These are phyloP conservation scores for Huiozyma sinensis DNA, from an alignment of 805 yeast species.

Conservation along the genomic window DNA sequence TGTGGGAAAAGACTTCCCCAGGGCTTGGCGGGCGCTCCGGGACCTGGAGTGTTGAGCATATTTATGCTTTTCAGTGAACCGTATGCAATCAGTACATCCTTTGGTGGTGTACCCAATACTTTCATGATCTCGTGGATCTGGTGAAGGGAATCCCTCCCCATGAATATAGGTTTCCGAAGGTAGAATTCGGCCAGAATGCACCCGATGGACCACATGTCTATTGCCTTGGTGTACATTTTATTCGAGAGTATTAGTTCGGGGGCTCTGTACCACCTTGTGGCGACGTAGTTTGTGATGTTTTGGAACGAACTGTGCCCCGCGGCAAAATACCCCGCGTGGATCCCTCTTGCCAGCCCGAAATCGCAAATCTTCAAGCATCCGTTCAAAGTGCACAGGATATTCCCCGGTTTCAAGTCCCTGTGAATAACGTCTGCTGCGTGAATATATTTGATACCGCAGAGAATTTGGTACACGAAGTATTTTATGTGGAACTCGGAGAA, in stretches of 20 bases:
- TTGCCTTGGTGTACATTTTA: slow-evolving; percentile 49
- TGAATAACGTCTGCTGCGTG: slow-evolving; percentile 91
- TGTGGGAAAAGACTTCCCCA: slow-evolving; percentile 56
- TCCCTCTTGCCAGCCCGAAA: slow-evolving; percentile 85
- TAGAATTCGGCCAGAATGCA: slow-evolving; percentile 82
- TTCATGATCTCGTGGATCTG: slow-evolving; percentile 62
- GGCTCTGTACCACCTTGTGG: slow-evolving; percentile 92
- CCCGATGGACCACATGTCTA: slow-evolving; percentile 92
- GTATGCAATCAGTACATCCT: slow-evolving; percentile 33
- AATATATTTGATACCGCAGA: slow-evolving; percentile 79
- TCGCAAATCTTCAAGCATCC: slow-evolving; percentile 84
- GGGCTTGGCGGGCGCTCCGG: slow-evolving; percentile 3
- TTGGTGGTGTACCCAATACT: slow-evolving; percentile 62
- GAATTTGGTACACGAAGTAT: slow-evolving; percentile 64
- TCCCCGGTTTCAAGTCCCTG: slow-evolving; percentile 87
- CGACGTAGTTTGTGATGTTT: slow-evolving; percentile 73
- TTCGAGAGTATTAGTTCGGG: slow-evolving; percentile 73
- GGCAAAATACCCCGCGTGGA: slow-evolving; percentile 29
- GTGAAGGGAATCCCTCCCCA: slow-evolving; percentile 60
- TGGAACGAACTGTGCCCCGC: no score
- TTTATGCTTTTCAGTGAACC: slow-evolving; percentile 40
- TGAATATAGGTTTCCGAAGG: slow-evolving; percentile 69
- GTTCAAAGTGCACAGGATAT: slow-evolving; percentile 61
- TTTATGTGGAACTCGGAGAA: slow-evolving; percentile 79
- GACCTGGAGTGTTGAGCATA: slow-evolving; percentile 31